These are phyloP conservation scores for Cutaneotrichosporon mucoides DNA, from an alignment of 1,284 basidiomycete species.

Conservation along the genomic window DNA sequence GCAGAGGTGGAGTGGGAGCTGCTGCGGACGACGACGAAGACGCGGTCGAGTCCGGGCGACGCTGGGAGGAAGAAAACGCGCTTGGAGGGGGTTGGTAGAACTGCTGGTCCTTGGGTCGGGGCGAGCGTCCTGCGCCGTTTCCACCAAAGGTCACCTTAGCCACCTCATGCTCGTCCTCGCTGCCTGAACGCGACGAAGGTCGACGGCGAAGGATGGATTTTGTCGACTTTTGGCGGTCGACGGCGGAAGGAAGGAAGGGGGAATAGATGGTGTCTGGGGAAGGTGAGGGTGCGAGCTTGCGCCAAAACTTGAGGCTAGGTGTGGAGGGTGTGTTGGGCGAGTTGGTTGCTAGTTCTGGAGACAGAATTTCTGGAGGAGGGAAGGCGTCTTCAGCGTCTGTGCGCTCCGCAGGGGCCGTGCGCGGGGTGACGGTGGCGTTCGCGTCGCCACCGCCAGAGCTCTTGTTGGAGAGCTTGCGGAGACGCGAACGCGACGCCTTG, in stretches of 20 bases:
- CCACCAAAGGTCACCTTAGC: neutral
- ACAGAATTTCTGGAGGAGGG: neutral
- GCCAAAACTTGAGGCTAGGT: constrained; percentile 7
- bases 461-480: constrained; percentile 12
- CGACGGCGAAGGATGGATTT: constrained; percentile 9
- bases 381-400: neutral
- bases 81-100: neutral
- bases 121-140: neutral
- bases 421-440: neutral
- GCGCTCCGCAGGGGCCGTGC: neutral
- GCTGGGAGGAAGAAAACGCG: neutral
- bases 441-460: neutral
- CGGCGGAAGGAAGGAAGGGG: neutral
- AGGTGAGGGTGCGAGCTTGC: constrained; percentile 1
- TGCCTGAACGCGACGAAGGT: neutral
- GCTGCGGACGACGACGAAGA: too few species aligned
- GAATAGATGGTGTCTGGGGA: neutral
- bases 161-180: neutral
- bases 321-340: neutral
- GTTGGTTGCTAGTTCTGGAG: neutral
- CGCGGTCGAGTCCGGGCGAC: neutral
- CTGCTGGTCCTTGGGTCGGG: neutral
- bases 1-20: neutral
- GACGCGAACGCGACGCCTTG: constrained; percentile 15
- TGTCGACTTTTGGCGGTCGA: neutral